phyloP scores from a whole-genome alignment of 176 grass and related monocot genomes.

The Tillandsia leiboldiana region DNA sequence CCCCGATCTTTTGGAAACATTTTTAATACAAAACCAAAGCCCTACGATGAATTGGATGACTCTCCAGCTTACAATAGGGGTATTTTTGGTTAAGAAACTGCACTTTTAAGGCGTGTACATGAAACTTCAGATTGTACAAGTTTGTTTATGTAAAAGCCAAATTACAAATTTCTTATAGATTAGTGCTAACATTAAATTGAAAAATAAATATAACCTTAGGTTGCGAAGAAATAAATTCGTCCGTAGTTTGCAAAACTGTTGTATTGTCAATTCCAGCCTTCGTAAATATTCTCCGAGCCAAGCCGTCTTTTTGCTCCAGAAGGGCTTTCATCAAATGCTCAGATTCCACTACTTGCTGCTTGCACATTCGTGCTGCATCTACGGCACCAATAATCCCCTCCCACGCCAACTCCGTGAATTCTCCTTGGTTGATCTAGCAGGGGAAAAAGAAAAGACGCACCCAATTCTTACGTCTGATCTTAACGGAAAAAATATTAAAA shows the following conservation, averaged over 20 bases:
- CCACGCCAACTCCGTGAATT: slow-evolving; percentile 86
- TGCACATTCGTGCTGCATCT: slow-evolving; percentile 60
- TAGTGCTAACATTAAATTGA: background rate
- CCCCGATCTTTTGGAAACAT: no score
- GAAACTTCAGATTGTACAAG: no score
- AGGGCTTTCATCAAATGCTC: slow-evolving; percentile 97
- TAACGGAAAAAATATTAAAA: background rate
- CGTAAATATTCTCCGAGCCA: slow-evolving; percentile 78
- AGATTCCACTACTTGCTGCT: slow-evolving; percentile 77
- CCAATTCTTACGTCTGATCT: background rate
- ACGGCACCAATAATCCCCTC: slow-evolving; percentile 65
- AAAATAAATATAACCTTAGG: slow-evolving; percentile 41
- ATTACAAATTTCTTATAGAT: background rate
- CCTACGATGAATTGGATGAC: no score
- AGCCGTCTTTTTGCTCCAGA: slow-evolving; percentile 89
- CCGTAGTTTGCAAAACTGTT: slow-evolving; percentile 54
- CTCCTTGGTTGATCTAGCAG: slow-evolving; percentile 42
- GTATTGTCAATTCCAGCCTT: slow-evolving; percentile 86
- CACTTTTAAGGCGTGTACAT: no score
- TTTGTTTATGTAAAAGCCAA: no score
- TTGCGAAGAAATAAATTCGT: slow-evolving; percentile 73
- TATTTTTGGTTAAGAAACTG: no score
- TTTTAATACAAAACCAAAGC: no score
- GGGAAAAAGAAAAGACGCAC: background rate
- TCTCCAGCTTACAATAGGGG: no score